These are phyloP conservation scores for Macrotyloma uniflorum DNA, from an alignment of 306 rosid genomes.

Conservation along the genomic window DNA sequence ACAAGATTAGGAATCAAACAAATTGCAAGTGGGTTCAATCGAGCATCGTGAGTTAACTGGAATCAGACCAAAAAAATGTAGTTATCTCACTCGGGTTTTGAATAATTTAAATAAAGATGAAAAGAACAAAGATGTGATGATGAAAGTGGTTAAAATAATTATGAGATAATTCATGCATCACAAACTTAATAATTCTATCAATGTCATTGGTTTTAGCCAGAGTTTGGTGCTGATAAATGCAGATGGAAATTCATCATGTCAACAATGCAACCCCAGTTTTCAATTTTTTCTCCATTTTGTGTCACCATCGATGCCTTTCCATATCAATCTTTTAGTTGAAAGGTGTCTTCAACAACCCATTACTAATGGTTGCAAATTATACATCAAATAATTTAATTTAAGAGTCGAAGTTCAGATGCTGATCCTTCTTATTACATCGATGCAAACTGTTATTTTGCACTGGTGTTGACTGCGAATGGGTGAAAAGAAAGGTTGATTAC, in stretches of 20 bases:
- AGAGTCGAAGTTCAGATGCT: no score
- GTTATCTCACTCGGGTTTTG: neutral
- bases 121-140: neutral
- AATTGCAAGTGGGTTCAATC: neutral
- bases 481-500: neutral
- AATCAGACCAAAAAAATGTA: neutral
- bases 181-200: neutral
- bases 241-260: neutral
- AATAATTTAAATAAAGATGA: neutral
- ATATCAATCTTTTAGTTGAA: constrained; percentile 35
- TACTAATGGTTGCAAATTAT: neutral
- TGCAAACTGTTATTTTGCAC: neutral
- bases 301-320: neutral
- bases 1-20: no score
- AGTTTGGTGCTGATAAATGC: neutral
- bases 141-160: neutral
- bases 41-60: neutral
- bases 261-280: neutral
- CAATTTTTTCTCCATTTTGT: neutral
- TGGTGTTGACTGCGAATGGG: neutral
- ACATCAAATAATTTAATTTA: neutral
- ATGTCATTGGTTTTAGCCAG: neutral
- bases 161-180: neutral
- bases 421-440: no score
- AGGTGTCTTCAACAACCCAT: constrained; percentile 51